Conservation (phyloP, 306 rosid species). For the Lablab purpureus region DNA sequence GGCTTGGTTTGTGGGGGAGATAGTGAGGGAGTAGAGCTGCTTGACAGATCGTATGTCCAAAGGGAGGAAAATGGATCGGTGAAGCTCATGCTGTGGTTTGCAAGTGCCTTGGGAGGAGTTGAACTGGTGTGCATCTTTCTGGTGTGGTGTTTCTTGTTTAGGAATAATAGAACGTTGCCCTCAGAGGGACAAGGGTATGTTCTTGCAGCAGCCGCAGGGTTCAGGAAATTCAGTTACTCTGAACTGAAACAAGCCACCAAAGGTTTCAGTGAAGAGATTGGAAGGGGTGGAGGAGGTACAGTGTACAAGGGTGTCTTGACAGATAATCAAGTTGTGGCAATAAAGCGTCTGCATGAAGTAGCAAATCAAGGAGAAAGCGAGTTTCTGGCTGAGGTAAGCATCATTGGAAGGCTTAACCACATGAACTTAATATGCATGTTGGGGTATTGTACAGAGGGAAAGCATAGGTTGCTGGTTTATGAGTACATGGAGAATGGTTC, state of each 20-base stretch:
- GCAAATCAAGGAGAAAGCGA: constrained; percentile 35
- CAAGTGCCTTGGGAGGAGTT: constrained; percentile 38
- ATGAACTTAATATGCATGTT: constrained; percentile 40
- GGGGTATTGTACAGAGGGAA: constrained; percentile 42
- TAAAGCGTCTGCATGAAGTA: constrained; percentile 3
- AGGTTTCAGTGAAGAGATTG: constrained; percentile 40
- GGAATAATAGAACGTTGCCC: neutral
- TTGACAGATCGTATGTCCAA: neutral
- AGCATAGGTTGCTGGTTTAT: constrained; percentile 39
- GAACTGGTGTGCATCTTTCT: constrained; percentile 17
- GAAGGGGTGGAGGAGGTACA: constrained; percentile 40
- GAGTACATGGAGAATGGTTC: constrained; percentile 46
- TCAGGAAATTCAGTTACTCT: constrained; percentile 31
- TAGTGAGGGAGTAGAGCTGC: neutral
- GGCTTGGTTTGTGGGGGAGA: neutral
- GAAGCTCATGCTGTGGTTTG: constrained; percentile 39
- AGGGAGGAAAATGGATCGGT: constrained; percentile 6
- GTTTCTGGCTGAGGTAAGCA: constrained; percentile 33
- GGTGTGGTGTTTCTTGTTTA: constrained; percentile 32
- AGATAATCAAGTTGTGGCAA: constrained; percentile 8
- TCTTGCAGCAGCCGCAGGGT: constrained; percentile 28
- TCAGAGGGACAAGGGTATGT: neutral
- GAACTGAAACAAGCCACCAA: constrained; percentile 36
- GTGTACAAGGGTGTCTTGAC: constrained; percentile 34
- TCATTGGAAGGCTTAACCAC: constrained; percentile 48